Percentiles rank a stretch among this genome's conserved stretches.
Conservation (phyloP, 495 filamentous ascomycete genomes). For the Hypomontagnella submonticulosa region DNA sequence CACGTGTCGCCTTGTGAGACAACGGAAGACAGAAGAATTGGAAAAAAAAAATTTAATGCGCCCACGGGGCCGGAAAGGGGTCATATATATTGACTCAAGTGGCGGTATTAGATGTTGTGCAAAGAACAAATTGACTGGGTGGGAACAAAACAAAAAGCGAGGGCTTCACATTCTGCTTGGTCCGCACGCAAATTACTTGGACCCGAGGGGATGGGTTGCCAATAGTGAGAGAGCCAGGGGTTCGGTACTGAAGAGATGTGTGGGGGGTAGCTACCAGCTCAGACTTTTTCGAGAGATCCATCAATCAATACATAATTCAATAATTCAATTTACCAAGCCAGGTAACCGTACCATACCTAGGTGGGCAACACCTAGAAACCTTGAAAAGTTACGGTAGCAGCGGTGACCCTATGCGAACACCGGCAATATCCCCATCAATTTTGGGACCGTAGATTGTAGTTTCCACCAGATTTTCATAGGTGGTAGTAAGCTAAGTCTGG, state of each 20-base stretch:
- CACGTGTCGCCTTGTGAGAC: conserved; percentile 36
- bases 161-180: not conserved
- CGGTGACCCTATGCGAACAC: too few species aligned
- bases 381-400: too few species aligned
- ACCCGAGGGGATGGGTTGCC: conserved; percentile 35
- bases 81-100: conserved; percentile 30
- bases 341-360: conserved; percentile 9
- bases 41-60: conserved; percentile 18
- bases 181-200: conserved; percentile 31
- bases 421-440: too few species aligned
- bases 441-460: too few species aligned
- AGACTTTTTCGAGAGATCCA: not conserved
- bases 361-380: too few species aligned
- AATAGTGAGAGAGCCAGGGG: conserved; percentile 39
- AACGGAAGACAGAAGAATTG: conserved; percentile 10
- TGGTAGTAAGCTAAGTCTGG: too few species aligned
- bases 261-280: conserved; percentile 27
- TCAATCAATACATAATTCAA: not conserved
- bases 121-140: conserved; percentile 7
- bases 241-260: conserved; percentile 23
- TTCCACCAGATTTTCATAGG: too few species aligned
- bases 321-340: too few species aligned
- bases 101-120: conserved; percentile 1
- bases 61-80: conserved; percentile 22
- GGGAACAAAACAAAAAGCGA: conserved; percentile 8